These are phyloP conservation scores for Aspergillus alliaceus DNA, from an alignment of 2,329 filamentous ascomycete species.

Conservation along the genomic window DNA sequence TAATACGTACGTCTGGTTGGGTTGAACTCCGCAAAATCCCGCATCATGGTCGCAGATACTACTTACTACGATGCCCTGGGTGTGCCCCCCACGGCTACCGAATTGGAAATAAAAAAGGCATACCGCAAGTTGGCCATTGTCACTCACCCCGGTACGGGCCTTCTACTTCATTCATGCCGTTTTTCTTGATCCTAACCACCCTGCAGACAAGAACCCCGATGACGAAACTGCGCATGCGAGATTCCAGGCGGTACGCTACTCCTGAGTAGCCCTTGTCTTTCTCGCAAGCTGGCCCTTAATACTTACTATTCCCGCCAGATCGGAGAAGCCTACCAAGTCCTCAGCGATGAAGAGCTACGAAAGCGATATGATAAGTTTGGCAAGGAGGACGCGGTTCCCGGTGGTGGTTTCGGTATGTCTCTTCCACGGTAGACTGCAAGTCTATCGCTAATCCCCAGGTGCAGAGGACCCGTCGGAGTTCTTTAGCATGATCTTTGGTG, in stretches of 20 bases:
- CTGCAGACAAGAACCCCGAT: conserved; percentile 92
- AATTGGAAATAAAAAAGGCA: conserved; percentile 95
- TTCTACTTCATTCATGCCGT: not conserved
- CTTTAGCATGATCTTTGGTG: conserved; percentile 97
- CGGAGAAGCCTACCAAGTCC: conserved; percentile 71
- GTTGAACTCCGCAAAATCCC: not conserved
- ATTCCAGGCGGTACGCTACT: conserved; percentile 74
- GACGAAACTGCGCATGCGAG: conserved; percentile 91
- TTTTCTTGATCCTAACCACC: conserved; percentile 11
- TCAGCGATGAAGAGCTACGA: conserved; percentile 83
- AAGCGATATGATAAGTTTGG: conserved; percentile 95
- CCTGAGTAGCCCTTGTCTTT: not conserved
- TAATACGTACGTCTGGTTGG: conserved; percentile 5
- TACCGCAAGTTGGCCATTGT: conserved; percentile 93
- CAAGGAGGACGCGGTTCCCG: conserved; percentile 89
- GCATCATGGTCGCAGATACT: conserved; percentile 80
- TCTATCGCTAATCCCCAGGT: conserved; percentile 1
- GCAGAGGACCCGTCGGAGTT: conserved; percentile 89
- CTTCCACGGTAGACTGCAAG: not conserved
- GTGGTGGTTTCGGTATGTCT: conserved; percentile 75
- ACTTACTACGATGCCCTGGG: conserved; percentile 84
- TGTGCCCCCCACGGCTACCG: conserved; percentile 79
- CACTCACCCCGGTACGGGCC: conserved; percentile 74
- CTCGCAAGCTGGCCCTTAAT: not conserved
- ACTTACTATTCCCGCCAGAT: conserved; percentile 46